phyloP scores from a whole-genome alignment of 371 early-diverging fungal genomes.

The Choanephora cucurbitarum region DNA sequence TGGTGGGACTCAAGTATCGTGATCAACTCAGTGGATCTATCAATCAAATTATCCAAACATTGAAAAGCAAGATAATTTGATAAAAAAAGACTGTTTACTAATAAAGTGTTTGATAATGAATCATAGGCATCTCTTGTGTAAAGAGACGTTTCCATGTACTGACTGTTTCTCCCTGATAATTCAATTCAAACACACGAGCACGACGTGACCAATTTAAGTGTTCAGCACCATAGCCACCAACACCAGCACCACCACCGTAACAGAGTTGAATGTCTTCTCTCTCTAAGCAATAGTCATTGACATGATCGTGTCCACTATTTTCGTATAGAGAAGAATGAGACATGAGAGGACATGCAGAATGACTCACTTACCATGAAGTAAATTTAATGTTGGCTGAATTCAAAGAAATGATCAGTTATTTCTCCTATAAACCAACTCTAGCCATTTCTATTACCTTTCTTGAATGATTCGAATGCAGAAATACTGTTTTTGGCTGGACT shows the following conservation, averaged over 20 bases:
- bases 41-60: background rate
- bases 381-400: constrained; percentile 32
- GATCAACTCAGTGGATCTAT: constrained; percentile 8
- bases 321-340: background rate
- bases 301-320: constrained; percentile 52
- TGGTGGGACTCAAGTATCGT: constrained; percentile 13
- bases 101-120: constrained; percentile 44
- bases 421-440: no score
- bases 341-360: constrained; percentile 1
- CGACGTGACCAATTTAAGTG: constrained; percentile 49
- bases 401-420: background rate
- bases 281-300: constrained; percentile 56
- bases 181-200: constrained; percentile 48
- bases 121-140: constrained; percentile 38
- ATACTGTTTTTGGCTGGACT: constrained; percentile 30
- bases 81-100: background rate
- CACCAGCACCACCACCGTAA: constrained; percentile 57
- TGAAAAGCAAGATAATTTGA: background rate
- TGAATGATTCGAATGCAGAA: constrained; percentile 26
- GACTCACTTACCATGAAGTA: constrained; percentile 30
- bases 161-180: constrained; percentile 36
- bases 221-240: constrained; percentile 53
- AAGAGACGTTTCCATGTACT: constrained; percentile 55
- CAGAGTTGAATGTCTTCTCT: constrained; percentile 49
- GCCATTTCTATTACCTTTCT: constrained; percentile 25